phyloP scores from a whole-genome alignment of 805 yeast genomes.

The Priceomyces castillae region DNA sequence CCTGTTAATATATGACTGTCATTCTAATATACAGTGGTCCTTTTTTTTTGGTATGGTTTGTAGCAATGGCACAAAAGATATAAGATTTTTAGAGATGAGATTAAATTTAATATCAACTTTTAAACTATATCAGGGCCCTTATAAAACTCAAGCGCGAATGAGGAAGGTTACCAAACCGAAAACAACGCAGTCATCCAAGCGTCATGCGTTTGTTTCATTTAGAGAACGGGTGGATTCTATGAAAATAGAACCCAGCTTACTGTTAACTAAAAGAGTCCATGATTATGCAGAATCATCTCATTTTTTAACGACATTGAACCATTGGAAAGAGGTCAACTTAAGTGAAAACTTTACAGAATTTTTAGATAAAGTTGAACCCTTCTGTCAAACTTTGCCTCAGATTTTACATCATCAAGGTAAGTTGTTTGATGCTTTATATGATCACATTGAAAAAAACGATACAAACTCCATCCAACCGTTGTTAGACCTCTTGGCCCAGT shows the following conservation, averaged over 20 bases:
- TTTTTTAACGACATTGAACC: constrained; percentile 72
- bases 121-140: background rate
- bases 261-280: constrained; percentile 56
- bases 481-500: constrained; percentile 73
- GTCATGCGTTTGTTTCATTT: constrained; percentile 69
- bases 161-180: constrained; percentile 19
- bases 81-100: constrained; percentile 5
- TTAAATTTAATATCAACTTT: constrained; percentile 2
- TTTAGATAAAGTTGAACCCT: constrained; percentile 49
- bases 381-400: constrained; percentile 74
- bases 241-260: constrained; percentile 70
- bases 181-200: constrained; percentile 53
- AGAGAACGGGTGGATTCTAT: constrained; percentile 80
- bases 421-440: constrained; percentile 51
- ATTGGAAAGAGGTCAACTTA: constrained; percentile 85
- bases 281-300: constrained; percentile 76
- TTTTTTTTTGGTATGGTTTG: background rate
- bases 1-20: background rate
- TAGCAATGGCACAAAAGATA: background rate
- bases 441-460: constrained; percentile 55
- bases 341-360: constrained; percentile 70
- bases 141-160: constrained; percentile 5
- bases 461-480: constrained; percentile 74
- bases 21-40: background rate
- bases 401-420: constrained; percentile 64